These are phyloP conservation scores for Magnolia officinalis DNA, from an alignment of 164 flowering plant species.

Conservation along the genomic window DNA sequence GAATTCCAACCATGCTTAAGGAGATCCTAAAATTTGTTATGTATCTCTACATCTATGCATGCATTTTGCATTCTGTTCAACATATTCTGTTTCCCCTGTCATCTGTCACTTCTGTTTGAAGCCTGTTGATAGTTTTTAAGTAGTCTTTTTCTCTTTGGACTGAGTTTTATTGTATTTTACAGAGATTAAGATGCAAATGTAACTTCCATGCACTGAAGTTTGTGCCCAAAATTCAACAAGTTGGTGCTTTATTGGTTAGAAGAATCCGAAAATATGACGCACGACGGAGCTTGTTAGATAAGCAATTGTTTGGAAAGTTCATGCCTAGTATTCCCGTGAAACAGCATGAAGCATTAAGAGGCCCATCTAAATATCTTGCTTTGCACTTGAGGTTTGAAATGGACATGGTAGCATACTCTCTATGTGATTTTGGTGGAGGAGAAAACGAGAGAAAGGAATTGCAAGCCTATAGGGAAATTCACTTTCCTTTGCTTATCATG, in stretches of 20 bases:
- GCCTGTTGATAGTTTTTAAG: neutral
- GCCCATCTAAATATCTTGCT: constrained; percentile 65
- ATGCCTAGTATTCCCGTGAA: constrained; percentile 27
- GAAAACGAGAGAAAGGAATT: constrained; percentile 73
- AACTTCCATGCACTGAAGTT: constrained; percentile 93
- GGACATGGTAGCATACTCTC: constrained; percentile 96
- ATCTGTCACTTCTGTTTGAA: neutral
- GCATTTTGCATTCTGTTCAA: neutral
- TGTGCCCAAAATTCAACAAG: constrained; percentile 74
- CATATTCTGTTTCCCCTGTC: neutral
- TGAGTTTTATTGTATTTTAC: constrained; percentile 21
- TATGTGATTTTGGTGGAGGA: constrained; percentile 95
- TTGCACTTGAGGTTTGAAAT: constrained; percentile 93
- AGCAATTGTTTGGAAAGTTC: constrained; percentile 69
- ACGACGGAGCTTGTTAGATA: constrained; percentile 44
- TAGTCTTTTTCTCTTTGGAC: neutral
- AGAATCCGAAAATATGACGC: constrained; percentile 57
- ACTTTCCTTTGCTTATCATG: constrained; percentile 74
- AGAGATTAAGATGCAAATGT: constrained; percentile 92
- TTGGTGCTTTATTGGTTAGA: constrained; percentile 60
- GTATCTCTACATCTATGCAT: neutral
- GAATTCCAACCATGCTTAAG: neutral
- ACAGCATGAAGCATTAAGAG: constrained; percentile 20
- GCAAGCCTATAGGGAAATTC: constrained; percentile 70
- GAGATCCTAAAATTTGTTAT: neutral